phyloP scores from a whole-genome alignment of 257 asterid species.

The Solanum bukasovii region DNA sequence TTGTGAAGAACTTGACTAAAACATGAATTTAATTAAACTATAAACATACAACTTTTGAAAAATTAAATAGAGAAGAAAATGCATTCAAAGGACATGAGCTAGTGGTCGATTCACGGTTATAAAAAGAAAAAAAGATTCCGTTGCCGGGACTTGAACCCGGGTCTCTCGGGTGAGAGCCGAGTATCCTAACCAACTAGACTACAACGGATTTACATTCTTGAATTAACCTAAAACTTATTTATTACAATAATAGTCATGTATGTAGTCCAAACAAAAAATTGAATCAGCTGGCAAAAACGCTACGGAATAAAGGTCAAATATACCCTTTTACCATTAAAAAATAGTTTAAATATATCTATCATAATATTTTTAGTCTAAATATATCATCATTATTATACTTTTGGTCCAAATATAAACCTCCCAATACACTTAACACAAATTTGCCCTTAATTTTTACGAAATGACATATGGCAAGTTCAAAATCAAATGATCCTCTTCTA shows the following conservation, averaged over 20 bases:
- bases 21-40: neutral
- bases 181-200: slow-evolving; percentile 98
- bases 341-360: neutral
- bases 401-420: neutral
- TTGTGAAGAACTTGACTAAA: neutral
- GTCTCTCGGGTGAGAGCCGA: slow-evolving; percentile 99
- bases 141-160: slow-evolving; percentile 98
- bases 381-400: neutral
- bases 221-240: too few relatives aligned
- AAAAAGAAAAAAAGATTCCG: neutral
- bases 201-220: slow-evolving; percentile 34
- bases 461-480: neutral
- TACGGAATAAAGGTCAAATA: neutral
- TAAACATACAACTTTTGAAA: neutral
- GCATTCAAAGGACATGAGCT: neutral
- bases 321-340: neutral
- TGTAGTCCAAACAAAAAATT: too few relatives aligned
- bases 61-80: neutral
- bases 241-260: neutral
- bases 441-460: neutral
- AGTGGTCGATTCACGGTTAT: neutral
- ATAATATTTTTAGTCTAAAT: neutral
- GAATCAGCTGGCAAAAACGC: too few relatives aligned
- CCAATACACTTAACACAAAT: neutral
- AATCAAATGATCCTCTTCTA: neutral